Evolutionary conservation across 163 green algal genomes (phyloP).

Genomic region (Scenedesmus sp.): DNA sequence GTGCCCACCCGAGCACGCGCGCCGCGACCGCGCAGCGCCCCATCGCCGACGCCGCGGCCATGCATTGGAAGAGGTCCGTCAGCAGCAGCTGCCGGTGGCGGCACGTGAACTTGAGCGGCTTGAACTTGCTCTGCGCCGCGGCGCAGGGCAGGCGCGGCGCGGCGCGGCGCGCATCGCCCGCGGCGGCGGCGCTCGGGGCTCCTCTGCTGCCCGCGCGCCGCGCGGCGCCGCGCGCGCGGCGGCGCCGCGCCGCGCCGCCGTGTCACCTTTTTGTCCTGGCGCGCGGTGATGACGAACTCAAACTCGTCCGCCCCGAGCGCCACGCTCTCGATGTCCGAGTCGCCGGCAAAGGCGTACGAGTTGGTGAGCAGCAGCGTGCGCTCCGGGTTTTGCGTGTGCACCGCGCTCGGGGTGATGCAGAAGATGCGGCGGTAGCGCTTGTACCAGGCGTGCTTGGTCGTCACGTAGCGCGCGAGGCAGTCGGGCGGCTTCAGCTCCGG

Average conservation of each 20-base stretch:
- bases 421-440: slow-evolving; percentile 83
- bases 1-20: slow-evolving; percentile 69
- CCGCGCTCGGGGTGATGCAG: slow-evolving; percentile 66
- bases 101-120: slow-evolving; percentile 80
- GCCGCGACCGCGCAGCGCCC: slow-evolving; percentile 54
- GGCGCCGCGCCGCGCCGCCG: not conserved
- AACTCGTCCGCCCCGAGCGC: slow-evolving; percentile 52
- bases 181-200: not conserved
- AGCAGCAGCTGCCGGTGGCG: slow-evolving; percentile 72
- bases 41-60: slow-evolving; percentile 57
- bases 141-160: not conserved
- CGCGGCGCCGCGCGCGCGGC: not conserved
- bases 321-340: slow-evolving; percentile 72
- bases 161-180: too few relatives aligned
- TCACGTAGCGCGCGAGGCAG: slow-evolving; percentile 73
- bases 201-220: not conserved
- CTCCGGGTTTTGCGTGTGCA: slow-evolving; percentile 80
- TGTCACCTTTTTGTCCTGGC: slow-evolving; percentile 83
- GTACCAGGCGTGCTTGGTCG: slow-evolving; percentile 82
- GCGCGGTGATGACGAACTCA: slow-evolving; percentile 71
- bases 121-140: slow-evolving; percentile 69
- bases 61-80: slow-evolving; percentile 70
- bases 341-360: slow-evolving; percentile 69
- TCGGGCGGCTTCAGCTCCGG: slow-evolving; percentile 55
- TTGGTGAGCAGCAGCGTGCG: slow-evolving; percentile 81